Conservation (phyloP, 768 basidiomycete genomes). For the Porphyrellus cyaneotinctus region DNA sequence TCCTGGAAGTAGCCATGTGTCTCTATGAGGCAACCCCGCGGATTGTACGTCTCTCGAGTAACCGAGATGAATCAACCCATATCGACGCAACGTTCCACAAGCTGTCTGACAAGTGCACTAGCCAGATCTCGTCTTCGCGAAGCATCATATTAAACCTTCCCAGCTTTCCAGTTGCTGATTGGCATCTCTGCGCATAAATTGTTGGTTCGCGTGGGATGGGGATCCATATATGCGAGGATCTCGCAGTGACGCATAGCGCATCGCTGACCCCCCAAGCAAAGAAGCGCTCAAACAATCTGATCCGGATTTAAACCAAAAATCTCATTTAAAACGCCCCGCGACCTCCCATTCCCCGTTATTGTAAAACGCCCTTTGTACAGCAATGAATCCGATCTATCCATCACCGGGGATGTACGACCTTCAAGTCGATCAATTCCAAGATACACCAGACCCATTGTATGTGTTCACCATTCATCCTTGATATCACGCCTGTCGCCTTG, state of each 20-base stretch:
- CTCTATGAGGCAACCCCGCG: not conserved
- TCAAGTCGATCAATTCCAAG: not conserved
- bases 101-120: not conserved
- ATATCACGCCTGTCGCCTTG: not conserved
- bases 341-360: not conserved
- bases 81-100: not conserved
- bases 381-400: not conserved
- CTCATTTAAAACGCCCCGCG: slow-evolving; percentile 3
- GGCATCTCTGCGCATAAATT: not conserved
- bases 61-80: not conserved
- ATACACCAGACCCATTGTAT: slow-evolving; percentile 9
- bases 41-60: not conserved
- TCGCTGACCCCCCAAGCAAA: slow-evolving; percentile 6
- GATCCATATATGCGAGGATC: not conserved
- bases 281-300: not conserved
- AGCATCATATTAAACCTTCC: not conserved
- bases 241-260: not conserved
- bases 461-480: not conserved
- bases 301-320: not conserved
- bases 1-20: not conserved
- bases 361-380: not conserved
- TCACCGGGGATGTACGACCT: not conserved
- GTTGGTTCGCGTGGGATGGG: not conserved
- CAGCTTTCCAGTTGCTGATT: not conserved
- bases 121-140: not conserved